Percentiles rank a stretch among this genome's conserved stretches.
Evolutionary conservation across 2,329 filamentous ascomycete species (phyloP).

Genomic region (Calcarisporium arbuscula): DNA sequence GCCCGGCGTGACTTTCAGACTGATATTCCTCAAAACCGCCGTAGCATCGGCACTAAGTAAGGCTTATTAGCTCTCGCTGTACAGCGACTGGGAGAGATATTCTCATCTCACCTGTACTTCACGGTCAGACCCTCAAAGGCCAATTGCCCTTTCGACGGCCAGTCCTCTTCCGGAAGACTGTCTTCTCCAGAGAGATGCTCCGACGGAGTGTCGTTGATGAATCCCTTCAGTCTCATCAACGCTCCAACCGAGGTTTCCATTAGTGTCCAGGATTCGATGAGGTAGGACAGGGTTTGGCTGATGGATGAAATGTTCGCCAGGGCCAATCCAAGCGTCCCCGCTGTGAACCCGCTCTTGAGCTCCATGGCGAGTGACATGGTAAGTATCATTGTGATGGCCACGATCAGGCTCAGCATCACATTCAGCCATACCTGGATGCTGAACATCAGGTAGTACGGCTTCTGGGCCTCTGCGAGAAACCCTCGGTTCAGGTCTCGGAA

Average conservation of each 20-base stretch:
- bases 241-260: constrained; percentile 31
- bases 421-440: constrained; percentile 41
- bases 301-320: constrained; percentile 21
- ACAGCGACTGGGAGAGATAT: neutral
- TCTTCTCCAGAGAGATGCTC: constrained; percentile 17
- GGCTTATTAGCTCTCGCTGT: neutral
- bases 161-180: constrained; percentile 10
- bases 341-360: too few relatives aligned
- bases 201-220: constrained; percentile 17
- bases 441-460: constrained; percentile 30
- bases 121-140: constrained; percentile 20
- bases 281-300: constrained; percentile 21
- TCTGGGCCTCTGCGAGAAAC: constrained; percentile 27
- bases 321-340: constrained; percentile 14
- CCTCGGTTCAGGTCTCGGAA: constrained; percentile 34
- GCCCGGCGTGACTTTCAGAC: constrained; percentile 23
- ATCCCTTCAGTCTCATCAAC: constrained; percentile 26
- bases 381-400: too few relatives aligned
- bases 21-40: constrained; percentile 11
- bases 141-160: constrained; percentile 21
- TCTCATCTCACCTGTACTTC: constrained; percentile 16
- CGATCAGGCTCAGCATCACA: constrained; percentile 33
- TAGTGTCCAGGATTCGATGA: constrained; percentile 28
- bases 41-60: constrained; percentile 10
- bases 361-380: too few relatives aligned